These are phyloP conservation scores for Pythium dissotocum DNA, from an alignment of 352 stramenopile genomes.

Conservation along the genomic window DNA sequence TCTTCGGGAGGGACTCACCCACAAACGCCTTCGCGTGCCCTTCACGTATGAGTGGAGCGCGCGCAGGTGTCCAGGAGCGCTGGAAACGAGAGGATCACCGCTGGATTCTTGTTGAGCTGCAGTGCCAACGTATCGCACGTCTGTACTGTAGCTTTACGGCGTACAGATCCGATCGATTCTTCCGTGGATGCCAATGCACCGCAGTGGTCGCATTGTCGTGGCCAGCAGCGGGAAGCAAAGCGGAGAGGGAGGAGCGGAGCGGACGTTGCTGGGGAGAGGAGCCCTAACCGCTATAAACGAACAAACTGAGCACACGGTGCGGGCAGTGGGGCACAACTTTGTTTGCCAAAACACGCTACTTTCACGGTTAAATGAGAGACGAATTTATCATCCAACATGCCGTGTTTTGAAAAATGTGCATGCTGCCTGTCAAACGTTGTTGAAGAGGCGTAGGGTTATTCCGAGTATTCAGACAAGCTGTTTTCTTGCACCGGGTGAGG, in stretches of 20 bases:
- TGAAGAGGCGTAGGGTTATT: neutral
- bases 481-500: too few relatives aligned
- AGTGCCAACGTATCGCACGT: neutral
- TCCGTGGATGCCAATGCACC: slow-evolving; percentile 14
- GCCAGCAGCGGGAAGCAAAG: neutral
- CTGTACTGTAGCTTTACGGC: neutral
- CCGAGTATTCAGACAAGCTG: slow-evolving; percentile 14
- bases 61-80: neutral
- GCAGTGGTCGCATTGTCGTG: slow-evolving; percentile 9
- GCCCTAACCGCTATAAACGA: neutral
- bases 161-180: slow-evolving; percentile 7
- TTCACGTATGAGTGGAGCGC: neutral
- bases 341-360: neutral
- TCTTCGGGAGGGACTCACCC: neutral
- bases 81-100: neutral
- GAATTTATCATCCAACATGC: too few relatives aligned
- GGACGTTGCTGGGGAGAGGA: neutral
- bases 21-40: too few relatives aligned
- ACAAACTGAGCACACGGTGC: neutral
- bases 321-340: neutral
- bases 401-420: too few relatives aligned
- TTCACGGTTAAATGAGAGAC: too few relatives aligned
- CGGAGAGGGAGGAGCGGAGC: neutral
- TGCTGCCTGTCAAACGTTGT: neutral
- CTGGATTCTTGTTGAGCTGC: too few relatives aligned